Conservation (phyloP, 768 basidiomycete genomes). For the Chalciporus sphaerocephalus region DNA sequence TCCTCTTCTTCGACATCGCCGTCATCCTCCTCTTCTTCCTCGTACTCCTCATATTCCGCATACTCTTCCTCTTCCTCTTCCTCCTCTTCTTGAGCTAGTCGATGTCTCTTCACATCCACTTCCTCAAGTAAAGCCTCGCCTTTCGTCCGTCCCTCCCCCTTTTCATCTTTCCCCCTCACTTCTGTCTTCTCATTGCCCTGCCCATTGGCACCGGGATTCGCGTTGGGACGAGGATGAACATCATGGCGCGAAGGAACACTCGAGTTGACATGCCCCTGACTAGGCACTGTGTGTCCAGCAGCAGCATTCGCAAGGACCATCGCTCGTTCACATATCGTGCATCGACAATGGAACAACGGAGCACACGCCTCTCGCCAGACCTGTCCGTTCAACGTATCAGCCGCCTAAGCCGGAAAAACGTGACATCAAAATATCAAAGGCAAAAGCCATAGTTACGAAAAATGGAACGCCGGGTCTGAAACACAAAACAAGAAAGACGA, state of each 20-base stretch:
- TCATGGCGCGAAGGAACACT: no score
- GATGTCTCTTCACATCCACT: constrained; percentile 19
- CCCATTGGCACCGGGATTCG: not conserved
- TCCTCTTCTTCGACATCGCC: constrained; percentile 32
- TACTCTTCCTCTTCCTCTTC: constrained; percentile 27
- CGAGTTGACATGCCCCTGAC: constrained; percentile 20
- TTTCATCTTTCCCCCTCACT: not conserved
- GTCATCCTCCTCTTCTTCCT: constrained; percentile 17
- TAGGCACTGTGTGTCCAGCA: constrained; percentile 34
- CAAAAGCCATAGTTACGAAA: no score
- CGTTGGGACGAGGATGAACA: not conserved
- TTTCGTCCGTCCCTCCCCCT: constrained; percentile 7
- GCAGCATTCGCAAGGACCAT: constrained; percentile 47
- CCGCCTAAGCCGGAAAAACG: no score
- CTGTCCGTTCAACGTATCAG: constrained; percentile 32
- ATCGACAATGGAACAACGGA: constrained; percentile 67
- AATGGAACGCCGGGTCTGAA: no score
- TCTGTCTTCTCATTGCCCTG: no score
- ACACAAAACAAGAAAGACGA: not conserved
- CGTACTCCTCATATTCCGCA: constrained; percentile 26
- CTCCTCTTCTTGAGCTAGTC: constrained; percentile 25
- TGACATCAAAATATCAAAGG: no score
- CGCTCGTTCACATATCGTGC: constrained; percentile 70
- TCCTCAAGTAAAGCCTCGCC: constrained; percentile 26
- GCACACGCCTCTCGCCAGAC: constrained; percentile 72